phyloP scores from a whole-genome alignment of 805 yeast species.

The Scheffersomyces lignosus region DNA sequence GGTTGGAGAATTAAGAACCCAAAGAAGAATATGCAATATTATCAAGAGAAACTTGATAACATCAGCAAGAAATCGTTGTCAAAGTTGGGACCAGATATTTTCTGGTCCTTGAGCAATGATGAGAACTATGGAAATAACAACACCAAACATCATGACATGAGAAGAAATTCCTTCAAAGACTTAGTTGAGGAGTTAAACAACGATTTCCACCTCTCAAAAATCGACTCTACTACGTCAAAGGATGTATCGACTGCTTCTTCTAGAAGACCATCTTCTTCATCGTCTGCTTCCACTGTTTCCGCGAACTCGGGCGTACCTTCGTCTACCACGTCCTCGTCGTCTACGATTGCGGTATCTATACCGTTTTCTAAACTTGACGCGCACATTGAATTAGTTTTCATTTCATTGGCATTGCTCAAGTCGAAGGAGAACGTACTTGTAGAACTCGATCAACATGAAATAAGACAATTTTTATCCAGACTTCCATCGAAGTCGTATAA shows the following conservation, averaged over 20 bases:
- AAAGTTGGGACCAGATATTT: slow-evolving; percentile 59
- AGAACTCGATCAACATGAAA: slow-evolving; percentile 89
- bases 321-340: slow-evolving; percentile 3
- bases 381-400: slow-evolving; percentile 73
- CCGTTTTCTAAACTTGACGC: slow-evolving; percentile 68
- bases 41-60: slow-evolving; percentile 30
- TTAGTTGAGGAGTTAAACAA: slow-evolving; percentile 29
- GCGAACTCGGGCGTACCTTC: slow-evolving; percentile 11
- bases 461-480: slow-evolving; percentile 70
- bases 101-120: slow-evolving; percentile 49
- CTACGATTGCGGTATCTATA: slow-evolving; percentile 15
- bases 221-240: not conserved
- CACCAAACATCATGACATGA: slow-evolving; percentile 1
- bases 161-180: slow-evolving; percentile 30
- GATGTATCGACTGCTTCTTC: slow-evolving; percentile 5
- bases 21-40: slow-evolving; percentile 26
- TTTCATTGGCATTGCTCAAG: slow-evolving; percentile 75
- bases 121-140: slow-evolving; percentile 2
- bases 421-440: slow-evolving; percentile 74
- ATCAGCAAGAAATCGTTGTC: slow-evolving; percentile 24
- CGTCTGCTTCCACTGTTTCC: slow-evolving; percentile 8
- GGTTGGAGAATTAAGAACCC: slow-evolving; percentile 63
- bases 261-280: slow-evolving; percentile 9
- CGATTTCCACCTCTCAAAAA: slow-evolving; percentile 2
- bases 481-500: slow-evolving; percentile 48